Evolutionary conservation across 164 flowering plant genomes (phyloP).

Genomic region (Stephania yunnanensis): DNA sequence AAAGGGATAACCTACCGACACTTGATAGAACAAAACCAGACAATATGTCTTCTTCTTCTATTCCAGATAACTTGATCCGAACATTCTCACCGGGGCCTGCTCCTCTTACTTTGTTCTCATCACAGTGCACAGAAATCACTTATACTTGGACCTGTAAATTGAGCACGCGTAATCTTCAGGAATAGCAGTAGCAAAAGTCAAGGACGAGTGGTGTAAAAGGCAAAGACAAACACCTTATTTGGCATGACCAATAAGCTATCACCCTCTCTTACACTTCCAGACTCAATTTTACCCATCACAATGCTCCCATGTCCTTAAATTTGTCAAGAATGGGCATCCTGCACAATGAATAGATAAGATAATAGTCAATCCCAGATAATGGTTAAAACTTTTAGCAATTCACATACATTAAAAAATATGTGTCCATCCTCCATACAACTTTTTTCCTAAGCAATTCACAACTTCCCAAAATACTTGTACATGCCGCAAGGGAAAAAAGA

Average conservation of each 20-base stretch:
- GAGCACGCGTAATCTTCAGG: not conserved
- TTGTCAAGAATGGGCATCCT: slow-evolving; percentile 97
- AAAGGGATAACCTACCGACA: slow-evolving; percentile 40
- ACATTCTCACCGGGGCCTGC: slow-evolving; percentile 97
- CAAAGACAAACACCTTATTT: slow-evolving; percentile 57
- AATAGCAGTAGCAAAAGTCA: not conserved
- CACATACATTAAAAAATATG: not conserved
- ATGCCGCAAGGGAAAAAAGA: not conserved
- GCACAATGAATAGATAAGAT: slow-evolving; percentile 10
- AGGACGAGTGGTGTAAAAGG: not conserved
- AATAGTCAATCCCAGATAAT: not conserved
- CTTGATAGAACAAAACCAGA: slow-evolving; percentile 82
- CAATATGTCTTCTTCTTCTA: slow-evolving; percentile 88
- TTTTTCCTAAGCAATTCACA: not conserved
- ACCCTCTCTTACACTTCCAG: slow-evolving; percentile 87
- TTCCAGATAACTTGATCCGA: slow-evolving; percentile 67
- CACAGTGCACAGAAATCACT: slow-evolving; percentile 62
- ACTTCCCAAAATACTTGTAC: too few species aligned
- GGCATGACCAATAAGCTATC: slow-evolving; percentile 81
- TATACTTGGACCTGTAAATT: slow-evolving; percentile 65
- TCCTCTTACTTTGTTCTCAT: slow-evolving; percentile 63
- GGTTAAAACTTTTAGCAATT: not conserved
- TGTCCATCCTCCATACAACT: not conserved
- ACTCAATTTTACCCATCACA: slow-evolving; percentile 96
- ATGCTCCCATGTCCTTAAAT: slow-evolving; percentile 99